Conservation (phyloP, 257 asterid genomes). For the Paraleonurus japonicus region DNA sequence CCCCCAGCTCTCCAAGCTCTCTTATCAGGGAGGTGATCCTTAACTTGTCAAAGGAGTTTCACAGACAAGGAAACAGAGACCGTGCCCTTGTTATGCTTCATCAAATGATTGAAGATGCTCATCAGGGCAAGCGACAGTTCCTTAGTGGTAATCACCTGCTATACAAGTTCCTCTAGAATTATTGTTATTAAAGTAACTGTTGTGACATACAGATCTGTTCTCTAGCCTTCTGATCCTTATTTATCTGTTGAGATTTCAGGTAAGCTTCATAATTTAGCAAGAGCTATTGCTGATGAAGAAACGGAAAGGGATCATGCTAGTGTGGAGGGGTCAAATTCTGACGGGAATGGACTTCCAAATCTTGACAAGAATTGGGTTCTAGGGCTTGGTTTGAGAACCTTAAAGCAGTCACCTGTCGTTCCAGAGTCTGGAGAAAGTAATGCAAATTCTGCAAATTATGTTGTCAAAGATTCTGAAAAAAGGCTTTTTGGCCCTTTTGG, state of each 20-base stretch:
- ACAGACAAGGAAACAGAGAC: slow-evolving; percentile 81
- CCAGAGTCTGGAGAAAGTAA: slow-evolving; percentile 57
- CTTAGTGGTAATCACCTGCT: slow-evolving; percentile 65
- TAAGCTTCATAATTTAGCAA: slow-evolving; percentile 93
- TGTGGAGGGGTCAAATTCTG: slow-evolving; percentile 60
- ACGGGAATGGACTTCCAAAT: slow-evolving; percentile 49
- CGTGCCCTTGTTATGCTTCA: slow-evolving; percentile 95
- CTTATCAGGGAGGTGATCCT: slow-evolving; percentile 69
- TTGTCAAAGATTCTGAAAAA: slow-evolving; percentile 74
- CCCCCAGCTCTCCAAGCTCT: slow-evolving; percentile 78
- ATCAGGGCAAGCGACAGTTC: slow-evolving; percentile 91
- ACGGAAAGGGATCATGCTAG: slow-evolving; percentile 61
- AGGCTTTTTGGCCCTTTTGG: slow-evolving; percentile 77
- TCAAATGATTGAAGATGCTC: slow-evolving; percentile 99
- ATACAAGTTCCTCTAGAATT: slow-evolving; percentile 19
- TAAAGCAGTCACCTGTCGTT: slow-evolving; percentile 44
- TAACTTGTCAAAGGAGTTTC: slow-evolving; percentile 58
- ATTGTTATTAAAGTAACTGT: slow-evolving; percentile 13
- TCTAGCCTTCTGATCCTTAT: slow-evolving; percentile 20
- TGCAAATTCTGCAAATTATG: slow-evolving; percentile 58
- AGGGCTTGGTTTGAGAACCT: slow-evolving; percentile 83
- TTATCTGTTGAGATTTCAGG: slow-evolving; percentile 45
- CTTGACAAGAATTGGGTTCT: slow-evolving; percentile 65
- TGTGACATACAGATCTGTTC: slow-evolving; percentile 19
- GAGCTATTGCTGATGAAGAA: slow-evolving; percentile 97